Evolutionary conservation across 225 moss, liverwort and hornwort species (phyloP).

Genomic region (Asterella californica): DNA sequence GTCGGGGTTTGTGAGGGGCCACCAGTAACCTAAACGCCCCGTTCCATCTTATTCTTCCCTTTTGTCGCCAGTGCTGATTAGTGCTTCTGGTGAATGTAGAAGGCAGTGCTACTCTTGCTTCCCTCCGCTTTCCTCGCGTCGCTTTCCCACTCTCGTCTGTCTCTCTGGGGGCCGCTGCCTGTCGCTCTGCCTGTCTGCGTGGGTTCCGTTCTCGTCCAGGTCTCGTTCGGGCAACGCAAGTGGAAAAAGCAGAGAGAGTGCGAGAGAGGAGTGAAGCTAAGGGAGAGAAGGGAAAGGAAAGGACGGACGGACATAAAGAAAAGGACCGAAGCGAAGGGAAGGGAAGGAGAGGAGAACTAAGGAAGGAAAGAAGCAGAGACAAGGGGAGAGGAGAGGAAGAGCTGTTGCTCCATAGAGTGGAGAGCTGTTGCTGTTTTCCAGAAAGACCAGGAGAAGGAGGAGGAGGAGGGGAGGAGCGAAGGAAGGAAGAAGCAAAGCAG

Average conservation of each 20-base stretch:
- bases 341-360: background rate
- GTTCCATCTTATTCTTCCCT: background rate
- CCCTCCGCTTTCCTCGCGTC: background rate
- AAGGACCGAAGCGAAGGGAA: background rate
- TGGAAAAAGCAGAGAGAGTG: background rate
- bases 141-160: conserved; percentile 9
- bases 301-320: background rate
- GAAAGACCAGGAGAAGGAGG: background rate
- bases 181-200: background rate
- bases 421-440: background rate
- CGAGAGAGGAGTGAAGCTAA: background rate
- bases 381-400: background rate
- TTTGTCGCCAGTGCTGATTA: background rate
- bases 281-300: background rate
- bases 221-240: background rate
- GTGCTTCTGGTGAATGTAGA: background rate
- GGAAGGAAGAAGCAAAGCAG: background rate
- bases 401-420: no score
- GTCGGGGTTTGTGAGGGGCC: background rate
- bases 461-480: background rate
- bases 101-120: background rate
- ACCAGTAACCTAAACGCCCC: conserved; percentile 10
- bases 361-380: background rate
- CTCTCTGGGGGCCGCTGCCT: background rate
- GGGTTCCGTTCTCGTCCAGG: background rate